phyloP scores from a whole-genome alignment of 1,139 yeast genomes.

The Yamadazyma sp. region DNA sequence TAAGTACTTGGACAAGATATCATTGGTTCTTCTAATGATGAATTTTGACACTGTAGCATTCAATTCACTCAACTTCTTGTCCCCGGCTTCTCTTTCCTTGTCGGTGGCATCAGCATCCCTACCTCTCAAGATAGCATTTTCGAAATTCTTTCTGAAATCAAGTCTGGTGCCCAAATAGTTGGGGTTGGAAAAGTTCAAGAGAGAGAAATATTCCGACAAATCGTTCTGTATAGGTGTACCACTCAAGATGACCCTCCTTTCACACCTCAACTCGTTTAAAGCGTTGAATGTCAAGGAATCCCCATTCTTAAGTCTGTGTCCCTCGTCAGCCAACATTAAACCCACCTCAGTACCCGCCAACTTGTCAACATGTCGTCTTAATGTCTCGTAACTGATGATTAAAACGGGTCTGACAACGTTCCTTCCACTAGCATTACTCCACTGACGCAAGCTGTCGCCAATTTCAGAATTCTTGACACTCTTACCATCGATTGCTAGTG shows the following conservation, averaged over 20 bases:
- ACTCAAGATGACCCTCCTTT: slow-evolving; percentile 85
- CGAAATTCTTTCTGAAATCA: slow-evolving; percentile 85
- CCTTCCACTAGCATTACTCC: slow-evolving; percentile 91
- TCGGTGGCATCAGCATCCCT: slow-evolving; percentile 92
- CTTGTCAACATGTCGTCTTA: slow-evolving; percentile 80
- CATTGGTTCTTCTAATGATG: slow-evolving; percentile 94
- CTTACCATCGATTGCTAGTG: slow-evolving; percentile 92
- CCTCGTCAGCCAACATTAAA: slow-evolving; percentile 90
- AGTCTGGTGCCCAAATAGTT: slow-evolving; percentile 82
- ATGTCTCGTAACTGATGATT: slow-evolving; percentile 93
- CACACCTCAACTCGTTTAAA: slow-evolving; percentile 75
- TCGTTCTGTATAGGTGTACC: slow-evolving; percentile 99
- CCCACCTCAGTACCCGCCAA: slow-evolving; percentile 83
- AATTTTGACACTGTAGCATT: slow-evolving; percentile 81
- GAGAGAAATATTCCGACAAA: slow-evolving; percentile 88
- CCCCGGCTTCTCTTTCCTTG: slow-evolving; percentile 71
- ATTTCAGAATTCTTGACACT: slow-evolving; percentile 66
- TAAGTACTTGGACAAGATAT: slow-evolving; percentile 85
- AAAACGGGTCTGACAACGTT: slow-evolving; percentile 90
- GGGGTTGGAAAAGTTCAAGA: slow-evolving; percentile 91
- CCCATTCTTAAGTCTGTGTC: slow-evolving; percentile 92
- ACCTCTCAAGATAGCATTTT: slow-evolving; percentile 74
- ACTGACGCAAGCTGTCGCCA: slow-evolving; percentile 66
- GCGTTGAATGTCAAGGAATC: slow-evolving; percentile 93
- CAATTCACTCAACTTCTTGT: slow-evolving; percentile 65